Percentiles rank a stretch among this genome's conserved stretches.
Evolutionary conservation across 345 rosid genomes (phyloP).

Genomic region (Sonneratia caseolaris): DNA sequence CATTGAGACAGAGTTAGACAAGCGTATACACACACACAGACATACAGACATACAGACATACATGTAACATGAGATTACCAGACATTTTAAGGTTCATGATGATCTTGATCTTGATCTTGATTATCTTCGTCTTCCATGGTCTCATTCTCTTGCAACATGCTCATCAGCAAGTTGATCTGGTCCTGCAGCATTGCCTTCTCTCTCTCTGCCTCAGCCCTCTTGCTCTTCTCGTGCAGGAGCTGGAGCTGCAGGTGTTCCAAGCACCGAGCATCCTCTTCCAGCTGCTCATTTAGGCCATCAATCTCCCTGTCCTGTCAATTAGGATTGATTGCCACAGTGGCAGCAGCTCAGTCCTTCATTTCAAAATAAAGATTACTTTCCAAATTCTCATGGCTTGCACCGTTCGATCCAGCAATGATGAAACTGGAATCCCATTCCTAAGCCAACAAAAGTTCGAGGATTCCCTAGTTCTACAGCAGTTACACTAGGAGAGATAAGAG

Average conservation of each 20-base stretch:
- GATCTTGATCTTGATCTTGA: not conserved
- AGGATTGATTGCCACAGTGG: not conserved
- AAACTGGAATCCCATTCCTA: not conserved
- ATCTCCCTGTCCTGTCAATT: conserved; percentile 70
- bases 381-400: no score
- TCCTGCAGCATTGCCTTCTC: conserved; percentile 75
- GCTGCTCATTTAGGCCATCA: conserved; percentile 76
- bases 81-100: not conserved
- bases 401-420: not conserved
- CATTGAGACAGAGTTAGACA: not conserved
- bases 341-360: not conserved
- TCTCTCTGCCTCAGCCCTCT: conserved; percentile 64
- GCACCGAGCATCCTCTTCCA: conserved; percentile 76
- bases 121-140: not conserved
- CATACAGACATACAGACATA: no score
- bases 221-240: conserved; percentile 66
- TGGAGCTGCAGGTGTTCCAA: conserved; percentile 83
- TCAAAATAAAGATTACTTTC: not conserved
- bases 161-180: conserved; percentile 71
- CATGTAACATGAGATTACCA: not conserved
- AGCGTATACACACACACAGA: not conserved
- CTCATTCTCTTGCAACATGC: conserved; percentile 59
- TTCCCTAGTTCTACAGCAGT: no score
- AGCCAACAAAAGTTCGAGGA: no score
- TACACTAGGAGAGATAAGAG: not conserved